A percentile compares a stretch with the other conserved stretches of the same genome.
These are phyloP conservation scores for Hibiscus mutabilis DNA, from an alignment of 345 rosid genomes.

Conservation along the genomic window DNA sequence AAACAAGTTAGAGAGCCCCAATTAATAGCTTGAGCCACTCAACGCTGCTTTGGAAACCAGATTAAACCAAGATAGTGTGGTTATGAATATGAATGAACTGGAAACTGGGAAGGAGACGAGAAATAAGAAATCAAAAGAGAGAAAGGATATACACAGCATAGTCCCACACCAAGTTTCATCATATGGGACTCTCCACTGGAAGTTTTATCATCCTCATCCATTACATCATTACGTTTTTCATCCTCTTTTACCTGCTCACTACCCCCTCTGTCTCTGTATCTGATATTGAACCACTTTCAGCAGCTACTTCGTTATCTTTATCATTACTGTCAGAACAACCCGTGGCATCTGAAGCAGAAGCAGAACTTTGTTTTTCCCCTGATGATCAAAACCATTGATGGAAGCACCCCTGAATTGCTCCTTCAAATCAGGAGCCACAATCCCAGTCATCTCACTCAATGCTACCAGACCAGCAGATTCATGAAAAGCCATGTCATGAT, in stretches of 20 bases:
- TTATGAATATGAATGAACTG: neutral
- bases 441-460: conserved; percentile 54
- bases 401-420: conserved; percentile 33
- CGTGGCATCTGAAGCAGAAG: conserved; percentile 52
- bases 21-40: neutral
- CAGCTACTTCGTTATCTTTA: conserved; percentile 14
- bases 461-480: conserved; percentile 28
- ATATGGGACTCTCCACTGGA: conserved; percentile 28
- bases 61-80: neutral
- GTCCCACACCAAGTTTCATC: neutral
- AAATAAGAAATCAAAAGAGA: neutral
- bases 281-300: conserved; percentile 19
- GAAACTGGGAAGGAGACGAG: neutral
- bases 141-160: neutral
- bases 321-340: conserved; percentile 33
- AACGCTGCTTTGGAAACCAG: neutral
- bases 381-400: conserved; percentile 24
- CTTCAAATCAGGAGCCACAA: conserved; percentile 55
- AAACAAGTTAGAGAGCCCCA: neutral
- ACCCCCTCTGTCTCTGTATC: conserved; percentile 38
- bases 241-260: conserved; percentile 26
- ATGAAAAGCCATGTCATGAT: too few species aligned
- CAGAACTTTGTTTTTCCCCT: conserved; percentile 26
- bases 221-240: conserved; percentile 24
- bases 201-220: conserved; percentile 60